Percentiles rank a stretch among this genome's conserved stretches.
These are phyloP conservation scores for Alternaria consortialis DNA, from an alignment of 2,329 filamentous ascomycete genomes.

Conservation along the genomic window DNA sequence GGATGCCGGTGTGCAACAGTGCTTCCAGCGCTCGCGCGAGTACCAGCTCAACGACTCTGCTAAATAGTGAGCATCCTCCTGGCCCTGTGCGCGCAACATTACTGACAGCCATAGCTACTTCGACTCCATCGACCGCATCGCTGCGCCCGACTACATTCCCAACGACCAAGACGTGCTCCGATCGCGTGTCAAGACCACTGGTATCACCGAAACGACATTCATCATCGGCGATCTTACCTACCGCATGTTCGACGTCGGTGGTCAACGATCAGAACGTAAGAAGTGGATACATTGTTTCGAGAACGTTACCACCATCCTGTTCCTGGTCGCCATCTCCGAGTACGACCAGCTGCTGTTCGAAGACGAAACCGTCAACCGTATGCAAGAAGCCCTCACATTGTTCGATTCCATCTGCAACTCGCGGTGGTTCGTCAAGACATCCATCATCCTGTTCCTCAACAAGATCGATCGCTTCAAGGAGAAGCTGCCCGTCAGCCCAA, in stretches of 20 bases:
- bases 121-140: slow-evolving; percentile 91
- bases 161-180: slow-evolving; percentile 95
- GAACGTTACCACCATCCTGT: slow-evolving; percentile 95
- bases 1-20: slow-evolving; percentile 90
- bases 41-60: slow-evolving; percentile 97
- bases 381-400: slow-evolving; percentile 75
- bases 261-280: slow-evolving; percentile 94
- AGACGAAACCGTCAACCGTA: slow-evolving; percentile 85
- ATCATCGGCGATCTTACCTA: slow-evolving; percentile 95
- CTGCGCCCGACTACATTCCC: slow-evolving; percentile 89
- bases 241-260: slow-evolving; percentile 97
- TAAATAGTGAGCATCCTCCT: slow-evolving; percentile 77
- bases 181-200: slow-evolving; percentile 96
- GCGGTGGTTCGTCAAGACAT: slow-evolving; percentile 76
- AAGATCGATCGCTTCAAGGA: slow-evolving; percentile 80
- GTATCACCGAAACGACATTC: slow-evolving; percentile 96
- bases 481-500: slow-evolving; percentile 75
- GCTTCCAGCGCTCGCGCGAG: slow-evolving; percentile 93
- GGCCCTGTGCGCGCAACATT: slow-evolving; percentile 7
- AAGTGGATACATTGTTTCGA: slow-evolving; percentile 99
- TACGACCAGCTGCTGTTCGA: slow-evolving; percentile 97
- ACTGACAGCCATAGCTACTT: slow-evolving; percentile 75
- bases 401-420: slow-evolving; percentile 79
- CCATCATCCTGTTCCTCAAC: slow-evolving; percentile 77
- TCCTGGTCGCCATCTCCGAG: slow-evolving; percentile 95